Base-by-base conservation (phyloP, 352 stramenopile species). In the Phytophthora multivora region DNA sequence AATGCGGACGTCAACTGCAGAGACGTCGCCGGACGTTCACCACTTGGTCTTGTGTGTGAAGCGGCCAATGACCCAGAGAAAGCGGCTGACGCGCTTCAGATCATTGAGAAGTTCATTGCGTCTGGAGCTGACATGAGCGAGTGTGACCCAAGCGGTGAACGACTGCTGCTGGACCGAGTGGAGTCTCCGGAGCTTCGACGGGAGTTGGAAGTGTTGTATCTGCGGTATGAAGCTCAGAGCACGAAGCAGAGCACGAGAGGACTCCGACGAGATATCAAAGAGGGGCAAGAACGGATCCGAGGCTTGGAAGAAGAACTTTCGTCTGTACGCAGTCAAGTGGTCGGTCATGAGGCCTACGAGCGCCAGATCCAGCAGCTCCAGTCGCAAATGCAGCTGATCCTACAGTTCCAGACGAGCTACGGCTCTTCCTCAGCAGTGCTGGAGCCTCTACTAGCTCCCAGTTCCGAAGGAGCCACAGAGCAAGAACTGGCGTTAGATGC, bases 331-430 rank as follows among this genome's bases (percentile, higher is more conserved):
- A 50, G 12, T 45, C 16, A 39, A 3, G 57, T 59, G 12, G 21
- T 15, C 2, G 26, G 46, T 0, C 57, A 66, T 30, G 45, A 62
- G 0, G 26, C 3, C 6, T 64, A 63, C 21, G 25, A 40, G 6
- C 33, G 41, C 7, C 71, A 86, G 41, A 71, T 90, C n/a, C 63
- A 89, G 5, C 78, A 91, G 33, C 60, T 91, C 5, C 80, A 86
- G 49, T 35, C 75, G 2, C 80, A 91, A 46, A 77, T 91, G 66
- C 69, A 80, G 30, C 81, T 71, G 40, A 66, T 89, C 4, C 10
- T 63, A 0, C 56, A 63, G 43, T 68, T 63, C 39, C 57, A 71
- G 23, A 63, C 35, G 3, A 39, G 51, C 25, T 30, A 41, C 16
- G 41, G 39, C 18, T 39, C n/a, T 7, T 26, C 39, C 15, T 25